Evolutionary conservation across 192 early-diverging fungal species (phyloP), one percentile per base, ranked within the genome.

Genomic region (Linnemannia exigua): DNA sequence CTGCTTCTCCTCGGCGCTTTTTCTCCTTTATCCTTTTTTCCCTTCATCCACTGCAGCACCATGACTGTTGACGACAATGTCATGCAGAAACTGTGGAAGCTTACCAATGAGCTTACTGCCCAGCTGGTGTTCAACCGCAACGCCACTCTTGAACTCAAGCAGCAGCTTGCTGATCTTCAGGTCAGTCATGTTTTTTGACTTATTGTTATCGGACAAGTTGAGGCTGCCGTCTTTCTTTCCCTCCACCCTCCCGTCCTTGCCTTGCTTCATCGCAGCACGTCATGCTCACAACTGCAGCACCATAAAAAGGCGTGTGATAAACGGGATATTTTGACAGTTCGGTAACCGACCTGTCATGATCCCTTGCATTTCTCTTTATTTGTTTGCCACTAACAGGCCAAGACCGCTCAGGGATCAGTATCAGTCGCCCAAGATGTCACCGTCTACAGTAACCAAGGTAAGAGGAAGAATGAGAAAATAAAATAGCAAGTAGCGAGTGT

Each of bases 61-160:
- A 83, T 78, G 73, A 87, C 80, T 72, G 86, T 88, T 52, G 90
- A 90, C 44, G 90, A 90, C 63, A 80, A 81, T 41, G 77, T 84
- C 19, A 79, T 88, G 67, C 90, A 90, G 72, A 87, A 81, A 70
- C 77, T 90, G 41, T 88, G 87, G 79, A 89, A 89, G 70, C 76
- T 89, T 19, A 88, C 90, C 38, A 90, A 88, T 66, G 90, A 90
- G 72, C 80, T 90, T 37, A 79, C 85, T 19, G 79, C 84, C 44
- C 88, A 89, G 74, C 86, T 84, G 51, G 87, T 88, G 47, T 81
- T 80, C 19, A 90, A 90, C 54, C 82, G 88, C 17, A 86, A 88
- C 31, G 79, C 88, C 8, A 87, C 86, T 22, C 28, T 79, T 1
- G 82, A 79, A 36, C 74, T 90, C 22, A 82, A 84, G 41, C 71